Conservation (phyloP, 345 rosid genomes). For the Sapria himalayana region DNA sequence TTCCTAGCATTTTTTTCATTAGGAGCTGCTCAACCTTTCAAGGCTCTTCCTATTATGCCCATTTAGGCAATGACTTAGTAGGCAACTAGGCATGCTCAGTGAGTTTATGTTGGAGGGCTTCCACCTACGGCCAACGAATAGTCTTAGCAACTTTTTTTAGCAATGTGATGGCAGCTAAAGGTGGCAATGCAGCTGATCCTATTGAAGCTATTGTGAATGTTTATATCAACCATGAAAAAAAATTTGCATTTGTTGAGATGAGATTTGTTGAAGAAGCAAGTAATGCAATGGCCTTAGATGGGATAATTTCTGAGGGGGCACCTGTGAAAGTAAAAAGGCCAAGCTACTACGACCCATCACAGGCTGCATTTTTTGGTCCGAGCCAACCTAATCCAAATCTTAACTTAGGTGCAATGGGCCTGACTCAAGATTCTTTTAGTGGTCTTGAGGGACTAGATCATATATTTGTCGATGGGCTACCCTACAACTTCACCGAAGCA, state of each 20-base stretch:
- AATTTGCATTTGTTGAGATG: constrained; percentile 99
- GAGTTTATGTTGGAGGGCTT: constrained; percentile 98
- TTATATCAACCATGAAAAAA: constrained; percentile 96
- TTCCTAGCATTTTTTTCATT: constrained; percentile 63
- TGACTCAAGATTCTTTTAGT: constrained; percentile 74
- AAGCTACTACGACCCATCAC: constrained; percentile 83
- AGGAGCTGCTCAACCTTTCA: constrained; percentile 47
- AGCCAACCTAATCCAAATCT: constrained; percentile 95
- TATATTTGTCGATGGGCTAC: constrained; percentile 82
- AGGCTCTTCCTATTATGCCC: constrained; percentile 68
- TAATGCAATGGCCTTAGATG: constrained; percentile 98
- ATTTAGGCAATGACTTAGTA: constrained; percentile 98
- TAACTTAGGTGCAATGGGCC: constrained; percentile 80
- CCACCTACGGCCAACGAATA: constrained; percentile 94
- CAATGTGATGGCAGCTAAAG: constrained; percentile 94
- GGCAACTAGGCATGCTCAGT: constrained; percentile 99
- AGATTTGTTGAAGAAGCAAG: constrained; percentile 99
- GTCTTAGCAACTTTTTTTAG: constrained; percentile 85
- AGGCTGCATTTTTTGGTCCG: constrained; percentile 94
- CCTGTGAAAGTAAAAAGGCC: constrained; percentile 99
- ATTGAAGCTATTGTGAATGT: constrained; percentile 99
- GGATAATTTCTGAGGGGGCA: constrained; percentile 92
- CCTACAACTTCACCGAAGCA: constrained; percentile 74
- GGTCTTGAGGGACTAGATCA: constrained; percentile 98
- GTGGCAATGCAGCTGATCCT: constrained; percentile 96